Evolutionary conservation across 2,329 filamentous ascomycete species (phyloP), one percentile per base, ranked within the genome.

Genomic region (Alternaria ethzedia): DNA sequence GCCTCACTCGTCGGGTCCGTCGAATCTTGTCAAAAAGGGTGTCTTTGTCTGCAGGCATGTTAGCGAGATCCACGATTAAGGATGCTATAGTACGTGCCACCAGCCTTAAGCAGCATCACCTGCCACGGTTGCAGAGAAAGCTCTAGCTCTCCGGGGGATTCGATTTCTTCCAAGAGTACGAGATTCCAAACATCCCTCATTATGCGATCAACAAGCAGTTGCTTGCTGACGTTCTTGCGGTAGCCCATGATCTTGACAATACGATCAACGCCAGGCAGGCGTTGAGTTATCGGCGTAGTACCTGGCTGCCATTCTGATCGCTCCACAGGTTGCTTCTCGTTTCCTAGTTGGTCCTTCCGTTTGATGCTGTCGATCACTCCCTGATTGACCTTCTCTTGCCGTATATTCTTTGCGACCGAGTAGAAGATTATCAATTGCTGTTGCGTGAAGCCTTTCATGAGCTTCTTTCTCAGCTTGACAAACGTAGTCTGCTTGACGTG

Each of bases 281-380:
- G 72, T 26, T 61, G 64, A 10, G 62, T 54, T 15, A 78, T 69
- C 9, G 59, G 63, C 3, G 74, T 75, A 5, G 64, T 73, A 12
- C 75, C 75, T 20, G 77, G 78, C 36, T 74, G 69, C 78, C 78
- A 80, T 36, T 73, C 65, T 10, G 76, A 75, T 28, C 76, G 74
- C 30, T 67, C 65, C 5, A 66, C 32, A 4, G 72, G 63, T 8
- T 55, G 64, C 17, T 70, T 70, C 21, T 63, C 51, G 7, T 63
- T 62, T 26, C 65, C 65, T 41, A 15, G 21, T 26, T 21, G 26
- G 5, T 66, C 62, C n/a, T 66, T 51, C 25, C 58, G 45, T 61
- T 64, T 68, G 7, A 72, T 57, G 8, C 68, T 69, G 11, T 69
- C 59, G 9, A 69, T 55, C 17, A 75, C 66, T 28, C 74, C 54